Base-by-base conservation (phyloP, 495 filamentous ascomycete species). In the Penicillium bialowiezense region DNA sequence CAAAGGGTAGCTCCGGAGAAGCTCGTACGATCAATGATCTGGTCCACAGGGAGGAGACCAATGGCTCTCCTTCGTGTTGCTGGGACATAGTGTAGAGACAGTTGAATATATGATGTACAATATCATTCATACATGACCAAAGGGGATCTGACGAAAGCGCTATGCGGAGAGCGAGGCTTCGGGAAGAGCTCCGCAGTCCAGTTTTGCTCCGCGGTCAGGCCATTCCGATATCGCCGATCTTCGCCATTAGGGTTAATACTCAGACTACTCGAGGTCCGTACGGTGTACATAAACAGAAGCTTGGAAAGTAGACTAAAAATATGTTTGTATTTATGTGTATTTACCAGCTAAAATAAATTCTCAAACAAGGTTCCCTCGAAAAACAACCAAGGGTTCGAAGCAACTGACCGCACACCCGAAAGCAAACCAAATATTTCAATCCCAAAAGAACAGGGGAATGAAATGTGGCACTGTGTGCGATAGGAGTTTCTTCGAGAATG, bases 31-130 rank as follows among this genome's bases (percentile, higher is more conserved):
- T 52, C 10, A 76, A 56, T 20, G 73, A 76, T 48, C 73, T 67
- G 23, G 70, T 72, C 73, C 73, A 76, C 19, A 70, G 55, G 18
- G 67, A 70, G 51, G 69, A 68, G 52, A 69, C 70, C 62, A 67
- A 56, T 51, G 68, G 62, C 58, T 70, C 61, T 33, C 57, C 45
- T 17, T 69, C 65, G 28, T 45, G 38, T 60, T 60, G 53, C 47
- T 69, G 49, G 36, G 61, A 35, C 71, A 74, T 74, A 23, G 43
- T 54, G 24, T 43, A 17, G 32, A 32, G 38, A 44, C 15, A 23
- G 26, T 18, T 15, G 29, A 12, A 15, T 18, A 44, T 26, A 18
- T 18, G 29, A 3, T 3, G 14, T 40, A 53, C 44, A 60, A 58
- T 26, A 21, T 34, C 34, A 32, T 8, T 26, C 18, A 18, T 39